Conservation (phyloP, 129 eudicot species). For the Tagetes erecta region DNA sequence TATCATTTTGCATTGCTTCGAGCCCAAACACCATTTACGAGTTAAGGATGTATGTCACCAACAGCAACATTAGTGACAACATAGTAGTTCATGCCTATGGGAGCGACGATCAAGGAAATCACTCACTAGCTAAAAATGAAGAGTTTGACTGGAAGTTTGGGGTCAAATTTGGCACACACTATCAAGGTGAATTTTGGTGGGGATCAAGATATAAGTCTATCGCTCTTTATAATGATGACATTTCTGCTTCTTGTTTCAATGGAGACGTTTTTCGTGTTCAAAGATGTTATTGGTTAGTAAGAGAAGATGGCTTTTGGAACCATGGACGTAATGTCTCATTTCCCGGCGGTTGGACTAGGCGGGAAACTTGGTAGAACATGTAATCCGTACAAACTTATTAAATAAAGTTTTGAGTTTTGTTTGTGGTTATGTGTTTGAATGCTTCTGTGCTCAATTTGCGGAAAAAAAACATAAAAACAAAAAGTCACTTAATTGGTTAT, state of each 20-base stretch:
- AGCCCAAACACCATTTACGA: neutral
- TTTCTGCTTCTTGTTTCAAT: neutral
- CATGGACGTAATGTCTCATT: neutral
- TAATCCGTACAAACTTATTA: neutral
- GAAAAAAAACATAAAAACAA: too few relatives aligned
- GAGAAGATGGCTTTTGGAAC: neutral
- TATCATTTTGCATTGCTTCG: constrained; percentile 2
- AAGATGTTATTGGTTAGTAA: constrained; percentile 16
- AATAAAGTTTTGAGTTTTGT: neutral
- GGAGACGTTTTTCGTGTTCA: constrained; percentile 3
- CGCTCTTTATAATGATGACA: neutral
- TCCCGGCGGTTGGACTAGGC: neutral
- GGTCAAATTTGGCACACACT: neutral
- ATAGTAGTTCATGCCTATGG: neutral
- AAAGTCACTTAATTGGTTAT: too few relatives aligned
- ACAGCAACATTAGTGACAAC: neutral
- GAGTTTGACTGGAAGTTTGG: constrained; percentile 2
- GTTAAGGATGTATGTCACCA: neutral
- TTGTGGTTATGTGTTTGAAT: neutral
- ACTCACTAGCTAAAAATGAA: neutral
- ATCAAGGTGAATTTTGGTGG: constrained; percentile 8
- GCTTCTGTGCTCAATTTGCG: neutral
- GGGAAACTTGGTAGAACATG: neutral
- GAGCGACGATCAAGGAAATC: neutral
- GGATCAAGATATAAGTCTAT: neutral